phyloP scores from a whole-genome alignment of 2,329 filamentous ascomycete species.

The Nemania abortiva region DNA sequence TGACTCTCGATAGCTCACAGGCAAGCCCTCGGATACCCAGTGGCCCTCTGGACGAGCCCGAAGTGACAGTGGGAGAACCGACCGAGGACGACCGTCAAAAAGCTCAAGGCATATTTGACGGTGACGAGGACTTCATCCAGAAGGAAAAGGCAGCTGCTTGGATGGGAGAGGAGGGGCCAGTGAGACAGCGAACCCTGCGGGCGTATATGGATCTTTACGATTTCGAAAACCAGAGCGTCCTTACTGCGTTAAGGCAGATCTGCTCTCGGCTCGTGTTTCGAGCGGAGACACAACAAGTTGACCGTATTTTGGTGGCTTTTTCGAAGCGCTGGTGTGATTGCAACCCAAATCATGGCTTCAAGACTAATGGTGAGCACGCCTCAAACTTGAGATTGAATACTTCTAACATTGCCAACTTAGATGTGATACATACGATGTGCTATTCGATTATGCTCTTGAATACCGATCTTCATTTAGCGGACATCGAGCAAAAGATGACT shows the following conservation, averaged over 20 bases:
- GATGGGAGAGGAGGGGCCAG: slow-evolving; percentile 80
- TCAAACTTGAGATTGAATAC: not conserved
- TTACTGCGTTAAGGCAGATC: slow-evolving; percentile 81
- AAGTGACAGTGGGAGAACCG: slow-evolving; percentile 68
- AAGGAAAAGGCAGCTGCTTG: slow-evolving; percentile 86
- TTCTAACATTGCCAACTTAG: slow-evolving; percentile 58
- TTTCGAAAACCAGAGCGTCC: slow-evolving; percentile 83
- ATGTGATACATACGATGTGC: slow-evolving; percentile 96
- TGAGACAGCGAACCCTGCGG: slow-evolving; percentile 68
- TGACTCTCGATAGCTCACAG: slow-evolving; percentile 40
- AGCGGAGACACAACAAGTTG: slow-evolving; percentile 96
- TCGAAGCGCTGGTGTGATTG: slow-evolving; percentile 92
- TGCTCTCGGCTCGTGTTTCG: slow-evolving; percentile 85
- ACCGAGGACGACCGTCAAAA: slow-evolving; percentile 79
- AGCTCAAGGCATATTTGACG: slow-evolving; percentile 85
- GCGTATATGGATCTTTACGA: slow-evolving; percentile 96
- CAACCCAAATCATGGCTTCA: slow-evolving; percentile 94
- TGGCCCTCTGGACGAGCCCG: slow-evolving; percentile 68
- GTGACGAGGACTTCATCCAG: slow-evolving; percentile 82
- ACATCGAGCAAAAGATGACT: slow-evolving; percentile 98
- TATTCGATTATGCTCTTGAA: slow-evolving; percentile 96
- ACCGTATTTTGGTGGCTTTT: slow-evolving; percentile 91
- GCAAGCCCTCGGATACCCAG: slow-evolving; percentile 62
- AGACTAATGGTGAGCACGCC: slow-evolving; percentile 75
- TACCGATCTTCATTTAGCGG: slow-evolving; percentile 93